These are phyloP conservation scores for Golubevia pallescens DNA, from an alignment of 1,284 basidiomycete genomes.

Conservation along the genomic window DNA sequence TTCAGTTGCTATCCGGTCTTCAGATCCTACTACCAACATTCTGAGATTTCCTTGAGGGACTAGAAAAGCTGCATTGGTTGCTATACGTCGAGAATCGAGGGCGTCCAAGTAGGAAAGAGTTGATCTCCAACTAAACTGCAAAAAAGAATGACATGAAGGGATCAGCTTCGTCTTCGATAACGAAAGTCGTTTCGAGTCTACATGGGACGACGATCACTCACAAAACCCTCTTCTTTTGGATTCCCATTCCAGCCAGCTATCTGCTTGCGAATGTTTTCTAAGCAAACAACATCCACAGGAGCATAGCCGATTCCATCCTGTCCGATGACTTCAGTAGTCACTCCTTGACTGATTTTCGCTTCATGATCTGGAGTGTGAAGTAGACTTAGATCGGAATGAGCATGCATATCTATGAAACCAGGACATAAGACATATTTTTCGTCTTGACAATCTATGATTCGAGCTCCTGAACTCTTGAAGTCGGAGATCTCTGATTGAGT, in stretches of 20 bases:
- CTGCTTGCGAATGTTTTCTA: conserved; percentile 48
- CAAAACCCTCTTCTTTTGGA: conserved; percentile 58
- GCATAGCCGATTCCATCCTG: conserved; percentile 64
- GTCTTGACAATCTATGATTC: conserved; percentile 5
- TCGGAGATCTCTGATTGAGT: background rate
- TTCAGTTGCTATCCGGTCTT: conserved; percentile 35
- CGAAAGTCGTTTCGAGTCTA: no score
- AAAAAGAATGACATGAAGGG: no score
- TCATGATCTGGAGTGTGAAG: conserved; percentile 58
- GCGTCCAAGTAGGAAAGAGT: conserved; percentile 57
- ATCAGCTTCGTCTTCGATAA: no score
- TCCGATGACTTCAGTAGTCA: conserved; percentile 64
- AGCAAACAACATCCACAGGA: conserved; percentile 25
- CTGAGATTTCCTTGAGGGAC: conserved; percentile 65
- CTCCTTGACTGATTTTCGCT: conserved; percentile 64
- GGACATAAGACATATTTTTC: conserved; percentile 37
- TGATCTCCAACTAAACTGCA: conserved; percentile 35
- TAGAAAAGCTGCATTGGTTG: conserved; percentile 63
- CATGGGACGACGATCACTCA: background rate
- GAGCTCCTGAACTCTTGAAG: background rate
- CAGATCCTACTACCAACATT: conserved; percentile 57
- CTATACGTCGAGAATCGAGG: conserved; percentile 51
- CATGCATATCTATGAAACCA: conserved; percentile 66
- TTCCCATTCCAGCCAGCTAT: conserved; percentile 66
- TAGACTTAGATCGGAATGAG: conserved; percentile 64